A percentile compares a stretch with the other conserved stretches of the same genome.
Evolutionary conservation across 2,329 filamentous ascomycete species (phyloP).

Genomic region (Botrytis fragariae): DNA sequence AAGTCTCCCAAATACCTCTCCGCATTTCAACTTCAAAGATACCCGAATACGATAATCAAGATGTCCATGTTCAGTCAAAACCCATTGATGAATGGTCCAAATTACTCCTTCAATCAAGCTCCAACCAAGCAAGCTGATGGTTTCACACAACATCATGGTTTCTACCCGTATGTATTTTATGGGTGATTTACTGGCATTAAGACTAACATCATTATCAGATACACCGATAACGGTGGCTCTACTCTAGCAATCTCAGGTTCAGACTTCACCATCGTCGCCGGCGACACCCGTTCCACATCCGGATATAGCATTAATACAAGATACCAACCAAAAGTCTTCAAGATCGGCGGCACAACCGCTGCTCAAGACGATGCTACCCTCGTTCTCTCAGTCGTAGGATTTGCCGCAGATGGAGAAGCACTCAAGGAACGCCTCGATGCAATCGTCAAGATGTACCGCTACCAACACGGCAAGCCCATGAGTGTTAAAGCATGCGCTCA

Average conservation of each 20-base stretch:
- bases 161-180: constrained; percentile 75
- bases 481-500: constrained; percentile 91
- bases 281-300: constrained; percentile 91
- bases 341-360: constrained; percentile 86
- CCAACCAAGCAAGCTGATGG: constrained; percentile 54
- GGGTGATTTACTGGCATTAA: not conserved
- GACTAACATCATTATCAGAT: constrained; percentile 53
- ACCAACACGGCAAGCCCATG: constrained; percentile 97
- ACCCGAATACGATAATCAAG: constrained; percentile 31
- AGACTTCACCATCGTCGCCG: constrained; percentile 94
- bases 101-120: constrained; percentile 65
- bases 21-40: constrained; percentile 11
- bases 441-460: constrained; percentile 98
- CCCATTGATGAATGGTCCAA: constrained; percentile 65
- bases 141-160: constrained; percentile 67
- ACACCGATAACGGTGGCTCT: constrained; percentile 96
- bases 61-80: constrained; percentile 72
- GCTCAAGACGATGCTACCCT: constrained; percentile 83
- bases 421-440: constrained; percentile 91
- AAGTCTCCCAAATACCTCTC: constrained; percentile 13
- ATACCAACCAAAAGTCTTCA: constrained; percentile 93
- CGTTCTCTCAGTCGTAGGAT: constrained; percentile 90
- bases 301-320: constrained; percentile 99
- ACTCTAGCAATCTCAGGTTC: constrained; percentile 91
- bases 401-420: constrained; percentile 90